A percentile compares a stretch with the other conserved stretches of the same genome.
Conservation (phyloP, 176 grass and related monocot species). For the Miscanthus lutarioriparius region DNA sequence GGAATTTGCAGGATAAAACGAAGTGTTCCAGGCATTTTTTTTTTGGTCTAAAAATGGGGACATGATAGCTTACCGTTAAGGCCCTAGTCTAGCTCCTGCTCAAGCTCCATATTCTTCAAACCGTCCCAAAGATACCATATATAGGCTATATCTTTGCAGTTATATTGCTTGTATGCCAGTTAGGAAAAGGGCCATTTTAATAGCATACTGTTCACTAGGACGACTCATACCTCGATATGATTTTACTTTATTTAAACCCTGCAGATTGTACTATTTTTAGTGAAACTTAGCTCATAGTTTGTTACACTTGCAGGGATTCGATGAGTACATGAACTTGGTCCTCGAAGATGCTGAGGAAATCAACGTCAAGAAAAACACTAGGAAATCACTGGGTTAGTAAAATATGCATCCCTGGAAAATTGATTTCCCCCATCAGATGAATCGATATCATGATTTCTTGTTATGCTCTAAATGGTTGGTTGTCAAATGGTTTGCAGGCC, state of each 20-base stretch:
- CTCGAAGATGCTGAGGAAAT: slow-evolving; percentile 96
- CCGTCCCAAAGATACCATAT: background rate
- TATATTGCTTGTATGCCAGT: background rate
- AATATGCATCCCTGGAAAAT: background rate
- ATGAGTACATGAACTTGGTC: slow-evolving; percentile 99
- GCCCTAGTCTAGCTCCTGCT: background rate
- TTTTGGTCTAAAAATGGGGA: background rate
- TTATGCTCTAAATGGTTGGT: background rate
- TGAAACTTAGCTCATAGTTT: background rate
- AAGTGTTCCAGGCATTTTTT: background rate
- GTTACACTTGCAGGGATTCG: slow-evolving; percentile 66
- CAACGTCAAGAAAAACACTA: slow-evolving; percentile 89
- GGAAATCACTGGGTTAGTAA: slow-evolving; percentile 72
- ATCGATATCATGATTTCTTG: background rate
- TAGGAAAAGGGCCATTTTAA: background rate
- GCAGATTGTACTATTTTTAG: background rate
- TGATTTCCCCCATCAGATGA: background rate
- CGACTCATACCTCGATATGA: background rate
- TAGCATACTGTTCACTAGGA: background rate
- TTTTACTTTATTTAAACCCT: background rate
- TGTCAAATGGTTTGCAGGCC: background rate
- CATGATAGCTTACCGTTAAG: background rate
- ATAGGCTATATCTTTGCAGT: background rate
- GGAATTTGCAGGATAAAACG: background rate
- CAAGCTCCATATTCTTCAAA: background rate